Evolutionary conservation across 129 eudicot species (phyloP).

Genomic region (Arctium minus): DNA sequence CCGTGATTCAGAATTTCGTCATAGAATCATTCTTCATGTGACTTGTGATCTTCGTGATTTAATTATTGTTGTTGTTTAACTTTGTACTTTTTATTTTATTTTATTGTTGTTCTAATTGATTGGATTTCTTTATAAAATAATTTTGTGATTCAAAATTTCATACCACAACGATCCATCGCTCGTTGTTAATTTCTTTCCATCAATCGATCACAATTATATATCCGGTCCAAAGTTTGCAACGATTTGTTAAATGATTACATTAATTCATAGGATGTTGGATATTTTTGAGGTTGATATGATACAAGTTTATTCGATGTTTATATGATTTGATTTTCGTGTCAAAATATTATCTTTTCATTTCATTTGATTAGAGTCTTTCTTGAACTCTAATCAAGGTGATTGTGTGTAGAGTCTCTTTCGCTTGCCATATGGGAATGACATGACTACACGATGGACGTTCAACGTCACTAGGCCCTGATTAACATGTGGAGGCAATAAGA

Average conservation of each 20-base stretch:
- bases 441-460: neutral
- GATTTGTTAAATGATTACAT: neutral
- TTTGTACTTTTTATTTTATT: neutral
- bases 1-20: neutral
- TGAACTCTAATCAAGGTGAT: neutral
- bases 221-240: neutral
- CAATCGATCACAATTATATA: too few species aligned
- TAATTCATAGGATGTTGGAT: neutral
- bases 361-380: neutral
- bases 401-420: neutral
- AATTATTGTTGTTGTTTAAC: neutral
- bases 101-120: neutral
- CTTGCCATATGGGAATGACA: neutral
- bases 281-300: neutral
- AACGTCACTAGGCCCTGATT: neutral
- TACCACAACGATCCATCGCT: neutral
- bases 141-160: neutral
- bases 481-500: neutral
- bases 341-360: neutral
- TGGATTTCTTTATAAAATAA: neutral
- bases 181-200: neutral
- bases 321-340: neutral
- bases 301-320: neutral
- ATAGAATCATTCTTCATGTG: constrained; percentile 12
- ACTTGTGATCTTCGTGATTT: neutral